Base-by-base conservation (phyloP, 2,329 filamentous ascomycete species). In the Sporothrix protearum region DNA sequence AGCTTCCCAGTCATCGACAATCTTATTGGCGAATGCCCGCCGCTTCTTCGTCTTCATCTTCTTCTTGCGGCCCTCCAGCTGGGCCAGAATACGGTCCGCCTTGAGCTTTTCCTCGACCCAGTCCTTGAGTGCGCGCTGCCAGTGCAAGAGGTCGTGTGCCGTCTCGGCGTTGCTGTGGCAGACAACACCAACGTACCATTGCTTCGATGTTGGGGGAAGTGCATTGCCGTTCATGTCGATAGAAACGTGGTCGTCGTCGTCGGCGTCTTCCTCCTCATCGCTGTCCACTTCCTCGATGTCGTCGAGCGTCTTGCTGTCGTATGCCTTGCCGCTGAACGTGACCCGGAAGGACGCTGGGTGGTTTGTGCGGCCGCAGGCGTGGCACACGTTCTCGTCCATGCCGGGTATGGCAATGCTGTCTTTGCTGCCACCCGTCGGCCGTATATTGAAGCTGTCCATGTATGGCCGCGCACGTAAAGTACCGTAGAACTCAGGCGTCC, bases 61-160 rank as follows among this genome's bases (percentile, higher is more conserved):
- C 71, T 82, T 83, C 71, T 89, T 88, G 9, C 91, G 83, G 8
- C 67, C 59, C 3, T 53, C 68, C 22, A 73, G 70, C 42, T 14
- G 3, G 45, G 51, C 82, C 74, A 91, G 83, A 74, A 90, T 85
- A 0, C 88, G 88, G 72, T 89, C 83, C 0, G 79, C 79, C 30
- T 84, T 80, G 0, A 96, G 86, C 69, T 86, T 87, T 36, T 85
- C 84, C 30, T 91, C 83, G 0, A 94, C 89, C 85, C 87, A 92
- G 74, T 90, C 85, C 77, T 92, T 90, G n/a, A 95, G 86, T 61
- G 89, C 87, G 73, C 87, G 87, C 71, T 90, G 90, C 92, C 92
- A 94, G 80, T 96, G 92, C 4, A 88, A 85, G 3, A 95, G 84
- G 0, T 85, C 86, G 77, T 95, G 92, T 0, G 91, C 90, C 51